phyloP scores from a whole-genome alignment of 805 yeast genomes.

The Ogataea nitratoaversa region DNA sequence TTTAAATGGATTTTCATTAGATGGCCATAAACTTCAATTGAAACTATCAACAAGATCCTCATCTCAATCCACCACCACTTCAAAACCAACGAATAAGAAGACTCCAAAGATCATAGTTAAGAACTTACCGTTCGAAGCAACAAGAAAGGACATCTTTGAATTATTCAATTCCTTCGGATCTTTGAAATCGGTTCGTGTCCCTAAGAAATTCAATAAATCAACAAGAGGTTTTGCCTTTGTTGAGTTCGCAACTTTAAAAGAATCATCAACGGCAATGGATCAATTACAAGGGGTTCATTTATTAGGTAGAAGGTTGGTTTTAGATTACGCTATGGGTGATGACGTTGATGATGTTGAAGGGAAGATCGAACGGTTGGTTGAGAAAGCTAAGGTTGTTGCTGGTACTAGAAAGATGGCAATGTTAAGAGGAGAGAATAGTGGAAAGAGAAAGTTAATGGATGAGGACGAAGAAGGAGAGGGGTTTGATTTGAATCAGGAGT shows the following conservation, averaged over 20 bases:
- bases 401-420: conserved; percentile 73
- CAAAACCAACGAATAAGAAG: too few relatives aligned
- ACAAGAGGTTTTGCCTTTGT: conserved; percentile 98
- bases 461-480: conserved; percentile 55
- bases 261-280: conserved; percentile 92
- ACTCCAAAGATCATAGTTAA: conserved; percentile 86
- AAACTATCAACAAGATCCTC: conserved; percentile 73
- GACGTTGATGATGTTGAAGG: conserved; percentile 83
- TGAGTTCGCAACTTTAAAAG: conserved; percentile 80
- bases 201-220: conserved; percentile 89
- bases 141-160: conserved; percentile 88
- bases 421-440: conserved; percentile 54
- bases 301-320: conserved; percentile 88
- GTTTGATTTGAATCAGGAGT: conserved; percentile 11
- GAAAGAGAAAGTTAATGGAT: conserved; percentile 69
- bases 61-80: too few relatives aligned
- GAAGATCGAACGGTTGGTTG: conserved; percentile 87
- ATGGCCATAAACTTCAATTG: conserved; percentile 86
- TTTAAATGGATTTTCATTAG: conserved; percentile 72
- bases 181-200: conserved; percentile 90
- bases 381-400: conserved; percentile 76
- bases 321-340: conserved; percentile 87
- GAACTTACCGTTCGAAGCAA: conserved; percentile 95
- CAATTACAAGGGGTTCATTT: conserved; percentile 94
- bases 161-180: conserved; percentile 93